Base-by-base conservation (phyloP, 495 filamentous ascomycete species). In the Trichocladium antarcticum region DNA sequence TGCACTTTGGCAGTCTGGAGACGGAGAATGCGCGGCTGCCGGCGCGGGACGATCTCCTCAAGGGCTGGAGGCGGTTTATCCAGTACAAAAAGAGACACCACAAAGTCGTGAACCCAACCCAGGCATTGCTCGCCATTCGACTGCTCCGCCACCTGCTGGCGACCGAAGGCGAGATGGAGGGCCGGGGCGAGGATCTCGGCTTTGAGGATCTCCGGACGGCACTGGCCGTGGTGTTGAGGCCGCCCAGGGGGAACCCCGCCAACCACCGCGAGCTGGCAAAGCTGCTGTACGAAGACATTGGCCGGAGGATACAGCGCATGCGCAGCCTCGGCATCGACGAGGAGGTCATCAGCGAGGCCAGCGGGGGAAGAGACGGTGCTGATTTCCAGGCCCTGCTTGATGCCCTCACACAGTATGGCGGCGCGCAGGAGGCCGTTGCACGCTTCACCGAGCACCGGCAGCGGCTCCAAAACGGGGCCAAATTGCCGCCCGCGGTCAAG, bases 61-160 rank as follows among this genome's bases (percentile, higher is more conserved):
- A 70, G 19, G 85, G 83, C 19, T 84, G 84, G 55, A 69, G 65
- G 42, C 66, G 71, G 6, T 85, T 93, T 51, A 77, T 92, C 43
- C 63, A 66, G 6, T 66, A 70, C 38, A 80, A 83, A 53, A 57
- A 67, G 12, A 57, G 67, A 15, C 61, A 65, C 39, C 59, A 62
- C 1, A 68, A 71, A 17, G 53, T 73, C 1, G 62, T 90, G 20
- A 85, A 81, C 49, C 72, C 77, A 17, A 78, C 79, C 27, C 82
- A 94, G 58, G 83, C 81, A 9, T 59, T 67, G 15, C 66, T 80
- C 45, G 69, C 78, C 31, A 52, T 73, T 14, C 60, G 65, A 2
- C 77, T 85, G 15, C 77, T 85, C 49, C 65, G 70, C 24, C 71
- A 87, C 61, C 65, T 93, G 6, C 47, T 70, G 48, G 67, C 71